Evolutionary conservation across 768 basidiomycete species (phyloP).

Genomic region (Auricularia sp.): DNA sequence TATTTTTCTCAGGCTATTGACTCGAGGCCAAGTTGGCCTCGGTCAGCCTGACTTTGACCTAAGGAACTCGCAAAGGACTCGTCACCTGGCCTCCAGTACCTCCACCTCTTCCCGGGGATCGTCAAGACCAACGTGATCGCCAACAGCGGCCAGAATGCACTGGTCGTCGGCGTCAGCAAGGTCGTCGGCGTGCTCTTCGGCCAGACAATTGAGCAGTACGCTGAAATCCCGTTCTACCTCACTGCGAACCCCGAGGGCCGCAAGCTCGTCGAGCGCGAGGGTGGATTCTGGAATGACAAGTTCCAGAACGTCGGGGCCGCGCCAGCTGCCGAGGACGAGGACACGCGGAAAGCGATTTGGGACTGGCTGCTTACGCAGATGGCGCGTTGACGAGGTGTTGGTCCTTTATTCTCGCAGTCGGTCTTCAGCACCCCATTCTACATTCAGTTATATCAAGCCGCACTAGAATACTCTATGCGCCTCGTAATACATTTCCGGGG

Average conservation of each 20-base stretch:
- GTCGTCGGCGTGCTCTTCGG: neutral
- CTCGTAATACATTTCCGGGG: too few species aligned
- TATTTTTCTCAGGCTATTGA: neutral
- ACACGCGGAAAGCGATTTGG: neutral
- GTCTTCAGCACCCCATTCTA: too few species aligned
- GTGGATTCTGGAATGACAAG: neutral
- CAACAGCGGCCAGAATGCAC: neutral
- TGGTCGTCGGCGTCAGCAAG: neutral
- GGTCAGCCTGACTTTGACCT: neutral
- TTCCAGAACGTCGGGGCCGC: neutral
- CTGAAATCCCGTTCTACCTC: neutral
- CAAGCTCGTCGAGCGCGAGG: neutral
- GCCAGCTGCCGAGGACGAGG: neutral
- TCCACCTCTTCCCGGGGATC: neutral
- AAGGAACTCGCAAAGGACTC: neutral
- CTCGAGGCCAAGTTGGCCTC: neutral
- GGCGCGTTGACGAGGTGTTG: too few species aligned
- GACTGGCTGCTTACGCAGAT: neutral
- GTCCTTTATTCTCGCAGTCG: too few species aligned
- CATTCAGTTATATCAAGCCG: too few species aligned
- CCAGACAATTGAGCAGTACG: neutral
- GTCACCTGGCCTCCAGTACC: neutral
- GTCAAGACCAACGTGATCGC: neutral
- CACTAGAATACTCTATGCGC: too few species aligned
- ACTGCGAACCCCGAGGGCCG: neutral